Percentiles rank a stretch among this genome's conserved stretches.
These are phyloP conservation scores for Mycothermus thermophilus DNA, from an alignment of 495 filamentous ascomycete species.

Conservation along the genomic window DNA sequence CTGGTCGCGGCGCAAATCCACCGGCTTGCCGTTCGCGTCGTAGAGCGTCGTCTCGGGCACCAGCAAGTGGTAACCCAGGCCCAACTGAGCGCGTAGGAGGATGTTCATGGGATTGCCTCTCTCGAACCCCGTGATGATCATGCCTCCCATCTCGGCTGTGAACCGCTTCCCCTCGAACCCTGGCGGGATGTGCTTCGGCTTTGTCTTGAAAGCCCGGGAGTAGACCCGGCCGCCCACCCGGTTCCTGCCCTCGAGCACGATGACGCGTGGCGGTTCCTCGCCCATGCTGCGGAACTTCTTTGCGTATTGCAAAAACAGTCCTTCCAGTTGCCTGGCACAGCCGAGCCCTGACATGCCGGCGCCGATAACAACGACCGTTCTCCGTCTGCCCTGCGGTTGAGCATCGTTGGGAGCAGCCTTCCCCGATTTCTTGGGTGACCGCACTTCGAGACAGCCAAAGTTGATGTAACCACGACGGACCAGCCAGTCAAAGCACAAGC, in stretches of 20 bases:
- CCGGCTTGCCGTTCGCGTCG: conserved; percentile 69
- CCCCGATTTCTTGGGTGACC: conserved; percentile 22
- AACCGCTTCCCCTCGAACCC: conserved; percentile 44
- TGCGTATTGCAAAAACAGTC: conserved; percentile 62
- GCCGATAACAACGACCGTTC: conserved; percentile 76
- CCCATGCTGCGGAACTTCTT: conserved; percentile 45
- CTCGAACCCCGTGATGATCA: conserved; percentile 95
- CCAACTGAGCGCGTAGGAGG: conserved; percentile 81
- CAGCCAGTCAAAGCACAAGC: conserved; percentile 85
- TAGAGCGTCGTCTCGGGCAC: conserved; percentile 81
- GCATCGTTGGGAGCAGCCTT: conserved; percentile 8
- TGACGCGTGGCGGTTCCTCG: conserved; percentile 54
- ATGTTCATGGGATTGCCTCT: conserved; percentile 86
- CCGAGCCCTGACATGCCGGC: conserved; percentile 87
- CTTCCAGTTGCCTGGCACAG: conserved; percentile 82
- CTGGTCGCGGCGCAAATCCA: conserved; percentile 65
- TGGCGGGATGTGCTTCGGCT: conserved; percentile 12
- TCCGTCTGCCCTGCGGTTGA: conserved; percentile 32
- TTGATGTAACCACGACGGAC: conserved; percentile 89
- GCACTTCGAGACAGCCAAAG: conserved; percentile 68
- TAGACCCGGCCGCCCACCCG: conserved; percentile 91
- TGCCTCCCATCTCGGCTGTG: conserved; percentile 90
- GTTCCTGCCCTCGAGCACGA: conserved; percentile 76
- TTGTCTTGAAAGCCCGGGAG: conserved; percentile 59
- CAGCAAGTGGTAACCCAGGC: conserved; percentile 69